Evolutionary conservation across 176 grass and related monocot genomes (phyloP).

Genomic region (Carex scoparia): DNA sequence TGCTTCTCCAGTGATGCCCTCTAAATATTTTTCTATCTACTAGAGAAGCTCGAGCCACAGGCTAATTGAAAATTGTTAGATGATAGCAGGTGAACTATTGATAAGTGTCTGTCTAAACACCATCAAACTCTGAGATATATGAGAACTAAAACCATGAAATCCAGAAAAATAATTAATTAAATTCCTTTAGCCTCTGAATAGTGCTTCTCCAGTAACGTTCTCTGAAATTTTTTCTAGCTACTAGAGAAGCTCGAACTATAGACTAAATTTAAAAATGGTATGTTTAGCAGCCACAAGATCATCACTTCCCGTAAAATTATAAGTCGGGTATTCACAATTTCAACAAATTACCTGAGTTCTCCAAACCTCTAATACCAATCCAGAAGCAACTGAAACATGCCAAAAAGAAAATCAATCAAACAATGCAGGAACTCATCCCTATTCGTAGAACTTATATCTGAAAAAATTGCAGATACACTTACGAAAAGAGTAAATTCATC

Average conservation of each 20-base stretch:
- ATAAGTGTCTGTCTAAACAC: background rate
- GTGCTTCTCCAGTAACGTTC: background rate
- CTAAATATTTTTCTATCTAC: background rate
- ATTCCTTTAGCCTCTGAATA: background rate
- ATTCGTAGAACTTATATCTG: background rate
- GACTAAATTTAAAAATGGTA: background rate
- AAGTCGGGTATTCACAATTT: background rate
- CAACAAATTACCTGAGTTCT: slow-evolving; percentile 18
- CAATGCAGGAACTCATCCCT: background rate
- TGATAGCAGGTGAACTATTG: background rate
- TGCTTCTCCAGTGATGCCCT: background rate
- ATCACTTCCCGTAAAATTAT: background rate
- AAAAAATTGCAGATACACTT: background rate
- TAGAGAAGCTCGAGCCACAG: background rate
- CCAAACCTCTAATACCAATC: background rate
- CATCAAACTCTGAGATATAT: background rate
- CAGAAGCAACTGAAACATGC: background rate
- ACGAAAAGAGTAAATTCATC: background rate
- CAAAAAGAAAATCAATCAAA: background rate
- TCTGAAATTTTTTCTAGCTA: background rate
- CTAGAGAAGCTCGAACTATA: background rate
- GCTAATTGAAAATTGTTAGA: background rate
- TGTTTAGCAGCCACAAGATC: background rate
- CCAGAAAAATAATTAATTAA: background rate
- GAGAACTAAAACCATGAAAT: background rate